Percentiles rank a stretch among this genome's conserved stretches.
Evolutionary conservation across 768 basidiomycete genomes (phyloP).

Genomic region (Kwoniella sp.): DNA sequence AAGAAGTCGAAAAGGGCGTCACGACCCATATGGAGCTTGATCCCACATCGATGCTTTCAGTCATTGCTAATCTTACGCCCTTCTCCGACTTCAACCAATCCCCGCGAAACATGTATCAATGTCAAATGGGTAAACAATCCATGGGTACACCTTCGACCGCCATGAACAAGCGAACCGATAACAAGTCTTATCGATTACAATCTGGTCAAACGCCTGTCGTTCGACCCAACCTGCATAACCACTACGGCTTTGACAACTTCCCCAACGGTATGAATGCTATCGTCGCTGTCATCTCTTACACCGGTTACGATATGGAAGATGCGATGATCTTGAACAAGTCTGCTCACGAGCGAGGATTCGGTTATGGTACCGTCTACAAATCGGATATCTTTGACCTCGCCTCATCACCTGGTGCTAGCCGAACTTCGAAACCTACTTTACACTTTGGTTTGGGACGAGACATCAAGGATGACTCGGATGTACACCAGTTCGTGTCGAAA

Average conservation of each 20-base stretch:
- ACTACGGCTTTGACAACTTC: conserved; percentile 97
- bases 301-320: conserved; percentile 99
- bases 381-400: conserved; percentile 87
- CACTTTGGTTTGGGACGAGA: conserved; percentile 85
- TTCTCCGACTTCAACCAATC: conserved; percentile 99
- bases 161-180: conserved; percentile 88
- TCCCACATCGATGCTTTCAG: conserved; percentile 92
- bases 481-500: conserved; percentile 64
- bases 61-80: conserved; percentile 94
- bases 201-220: conserved; percentile 93
- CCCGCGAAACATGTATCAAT: conserved; percentile 65
- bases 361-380: conserved; percentile 95
- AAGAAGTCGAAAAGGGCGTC: conserved; percentile 73
- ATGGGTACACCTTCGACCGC: conserved; percentile 98
- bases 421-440: conserved; percentile 67
- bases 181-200: conserved; percentile 95
- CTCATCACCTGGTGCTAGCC: conserved; percentile 67
- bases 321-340: conserved; percentile 99
- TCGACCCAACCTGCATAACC: conserved; percentile 84
- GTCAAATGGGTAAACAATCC: conserved; percentile 99
- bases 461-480: conserved; percentile 60
- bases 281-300: conserved; percentile 99
- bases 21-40: conserved; percentile 92
- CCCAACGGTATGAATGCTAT: conserved; percentile 97
- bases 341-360: conserved; percentile 95